Evolutionary conservation across 768 basidiomycete species (phyloP), one percentile per base, ranked within the genome.

Genomic region (Strobilomyces dryophilus): DNA sequence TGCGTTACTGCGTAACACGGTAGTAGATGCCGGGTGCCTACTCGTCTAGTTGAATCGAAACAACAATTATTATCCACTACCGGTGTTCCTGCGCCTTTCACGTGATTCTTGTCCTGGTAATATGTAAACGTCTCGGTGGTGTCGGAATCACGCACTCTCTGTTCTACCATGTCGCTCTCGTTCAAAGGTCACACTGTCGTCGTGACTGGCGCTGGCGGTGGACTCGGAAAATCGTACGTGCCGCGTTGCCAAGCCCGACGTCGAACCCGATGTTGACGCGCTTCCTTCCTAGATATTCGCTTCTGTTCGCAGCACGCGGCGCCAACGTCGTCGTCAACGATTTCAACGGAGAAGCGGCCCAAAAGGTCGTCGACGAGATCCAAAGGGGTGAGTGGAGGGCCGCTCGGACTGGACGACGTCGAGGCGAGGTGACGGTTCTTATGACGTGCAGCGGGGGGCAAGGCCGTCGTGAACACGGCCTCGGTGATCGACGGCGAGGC

Each of bases 311-410:
- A n/a, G 82, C 89, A 10, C 79, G 92, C 47, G 95, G 95, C 7
- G 95, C 95, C 9, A 92, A 90, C 59, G 83, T 98, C 49, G 91
- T 98, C 54, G 91, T 98, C 40, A 98, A 98, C 65, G 97, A 98
- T 67, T 87, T 98, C 66, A 93, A 89, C 61, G 79, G 76, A 34
- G 83, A 83, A 49, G 89, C 92, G 26, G 95, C 95, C 4, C 89
- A 95, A 70, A 89, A 86, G 61, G 92, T 98, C 21, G 95, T 95
- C 8, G 86, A 90, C 58, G 85, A 95, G 72, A 95, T 98, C 64
- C 78, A 75, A 45, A 78, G 81, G 66, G 87, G 94, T 93, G 50
- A 46, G 80, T 52, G 21, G 18, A 11, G 34, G 34, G 11, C 14
- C 34, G 32, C 32, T 6, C n/a, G 15, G 47, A 49, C 43, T 54